A percentile compares a stretch with the other conserved stretches of the same genome.
phyloP scores from a whole-genome alignment of 148 eudicot genomes.

The Dianthus caryophyllus region DNA sequence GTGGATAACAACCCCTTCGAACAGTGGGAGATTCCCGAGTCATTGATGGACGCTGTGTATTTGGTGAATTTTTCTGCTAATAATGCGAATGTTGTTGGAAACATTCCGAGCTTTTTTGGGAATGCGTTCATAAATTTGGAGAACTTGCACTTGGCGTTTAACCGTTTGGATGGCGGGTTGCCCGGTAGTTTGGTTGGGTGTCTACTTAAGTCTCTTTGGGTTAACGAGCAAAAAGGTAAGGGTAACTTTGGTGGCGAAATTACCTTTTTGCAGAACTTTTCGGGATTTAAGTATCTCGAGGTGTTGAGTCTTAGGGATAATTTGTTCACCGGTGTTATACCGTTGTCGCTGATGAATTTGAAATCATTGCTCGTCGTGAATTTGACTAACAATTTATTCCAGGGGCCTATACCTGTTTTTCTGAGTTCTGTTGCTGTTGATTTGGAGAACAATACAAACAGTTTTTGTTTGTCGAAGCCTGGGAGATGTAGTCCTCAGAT shows the following conservation, averaged over 20 bases:
- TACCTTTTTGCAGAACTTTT: slow-evolving; percentile 75
- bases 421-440: slow-evolving; percentile 57
- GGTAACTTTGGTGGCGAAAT: slow-evolving; percentile 56
- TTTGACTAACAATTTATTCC: slow-evolving; percentile 81
- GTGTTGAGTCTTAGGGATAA: slow-evolving; percentile 70
- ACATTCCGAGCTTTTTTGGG: slow-evolving; percentile 65
- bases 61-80: slow-evolving; percentile 82
- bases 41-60: slow-evolving; percentile 47
- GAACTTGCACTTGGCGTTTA: slow-evolving; percentile 68
- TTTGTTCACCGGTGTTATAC: slow-evolving; percentile 68
- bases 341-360: slow-evolving; percentile 53
- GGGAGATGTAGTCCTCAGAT: slow-evolving; percentile 74
- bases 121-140: slow-evolving; percentile 63
- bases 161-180: slow-evolving; percentile 64
- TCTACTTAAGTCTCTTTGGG: slow-evolving; percentile 75
- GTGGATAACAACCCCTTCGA: slow-evolving; percentile 71
- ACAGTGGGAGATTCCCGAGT: slow-evolving; percentile 59
- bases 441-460: slow-evolving; percentile 42
- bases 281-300: slow-evolving; percentile 46
- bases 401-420: slow-evolving; percentile 83
- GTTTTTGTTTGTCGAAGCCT: slow-evolving; percentile 68
- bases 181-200: slow-evolving; percentile 68
- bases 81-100: slow-evolving; percentile 59
- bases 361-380: slow-evolving; percentile 62
- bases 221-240: slow-evolving; percentile 71